Conservation (phyloP, 2,329 filamentous ascomycete species). For the Tolypocladium tropicale region DNA sequence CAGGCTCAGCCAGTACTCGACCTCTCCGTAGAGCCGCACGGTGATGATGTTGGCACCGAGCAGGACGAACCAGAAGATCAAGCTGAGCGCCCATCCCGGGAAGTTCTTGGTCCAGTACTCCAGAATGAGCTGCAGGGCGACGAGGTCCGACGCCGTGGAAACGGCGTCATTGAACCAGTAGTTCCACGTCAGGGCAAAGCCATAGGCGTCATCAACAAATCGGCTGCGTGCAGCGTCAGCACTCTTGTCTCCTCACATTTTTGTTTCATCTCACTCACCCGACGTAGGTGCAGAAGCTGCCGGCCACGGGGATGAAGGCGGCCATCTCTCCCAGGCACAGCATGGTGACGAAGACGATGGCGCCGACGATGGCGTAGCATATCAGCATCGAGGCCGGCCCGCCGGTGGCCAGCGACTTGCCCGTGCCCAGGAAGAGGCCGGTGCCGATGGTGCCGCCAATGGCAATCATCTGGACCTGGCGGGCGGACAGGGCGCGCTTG, state of each 20-base stretch:
- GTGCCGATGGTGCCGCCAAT: slow-evolving; percentile 51
- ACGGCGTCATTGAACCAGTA: slow-evolving; percentile 58
- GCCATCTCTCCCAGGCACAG: slow-evolving; percentile 50
- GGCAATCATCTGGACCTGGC: slow-evolving; percentile 61
- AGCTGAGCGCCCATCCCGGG: slow-evolving; percentile 51
- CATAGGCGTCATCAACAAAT: slow-evolving; percentile 43
- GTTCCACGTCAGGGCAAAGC: slow-evolving; percentile 46
- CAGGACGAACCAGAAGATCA: slow-evolving; percentile 50
- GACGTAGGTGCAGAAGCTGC: slow-evolving; percentile 42
- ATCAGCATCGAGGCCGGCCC: slow-evolving; percentile 50
- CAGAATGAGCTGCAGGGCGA: slow-evolving; percentile 40
- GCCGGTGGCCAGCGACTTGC: slow-evolving; percentile 47
- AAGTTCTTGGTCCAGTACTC: slow-evolving; percentile 54
- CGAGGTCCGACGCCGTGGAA: slow-evolving; percentile 44
- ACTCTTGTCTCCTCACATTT: not conserved
- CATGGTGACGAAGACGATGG: slow-evolving; percentile 50
- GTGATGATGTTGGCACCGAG: slow-evolving; percentile 29
- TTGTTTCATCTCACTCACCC: slow-evolving; percentile 21
- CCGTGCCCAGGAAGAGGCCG: slow-evolving; percentile 52
- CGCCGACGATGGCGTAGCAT: slow-evolving; percentile 45
- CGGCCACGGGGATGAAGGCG: slow-evolving; percentile 38
- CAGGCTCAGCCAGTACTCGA: slow-evolving; percentile 47
- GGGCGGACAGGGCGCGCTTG: slow-evolving; percentile 42
- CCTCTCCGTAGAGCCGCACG: slow-evolving; percentile 25
- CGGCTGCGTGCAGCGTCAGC: slow-evolving; percentile 14